These are phyloP conservation scores for Verticillium zaregamsianum DNA, from an alignment of 2,329 filamentous ascomycete species.

Conservation along the genomic window DNA sequence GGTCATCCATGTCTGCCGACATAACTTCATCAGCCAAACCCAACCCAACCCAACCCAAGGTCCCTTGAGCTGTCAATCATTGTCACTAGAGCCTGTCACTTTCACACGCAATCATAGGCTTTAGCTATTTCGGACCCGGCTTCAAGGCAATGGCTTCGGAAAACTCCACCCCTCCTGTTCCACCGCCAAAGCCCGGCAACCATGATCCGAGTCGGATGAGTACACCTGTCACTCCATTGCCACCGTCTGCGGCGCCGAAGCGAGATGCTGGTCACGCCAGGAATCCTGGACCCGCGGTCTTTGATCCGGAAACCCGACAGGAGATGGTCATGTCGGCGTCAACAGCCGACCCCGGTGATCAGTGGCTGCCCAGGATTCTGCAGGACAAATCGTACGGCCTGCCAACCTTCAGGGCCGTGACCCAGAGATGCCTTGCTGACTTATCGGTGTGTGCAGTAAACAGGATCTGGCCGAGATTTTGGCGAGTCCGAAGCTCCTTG, in stretches of 20 bases:
- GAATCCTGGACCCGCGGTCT: neutral
- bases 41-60: too few relatives aligned
- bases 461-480: conserved; percentile 72
- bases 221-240: conserved; percentile 47
- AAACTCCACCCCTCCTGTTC: conserved; percentile 52
- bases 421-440: neutral
- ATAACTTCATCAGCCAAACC: too few relatives aligned
- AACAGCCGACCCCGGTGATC: conserved; percentile 57
- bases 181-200: conserved; percentile 67
- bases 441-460: conserved; percentile 48
- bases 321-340: conserved; percentile 19
- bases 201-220: conserved; percentile 64
- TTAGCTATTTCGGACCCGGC: neutral
- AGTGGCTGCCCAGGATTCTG: conserved; percentile 74
- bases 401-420: neutral
- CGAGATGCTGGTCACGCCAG: conserved; percentile 16
- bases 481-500: conserved; percentile 60
- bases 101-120: too few relatives aligned
- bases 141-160: conserved; percentile 1
- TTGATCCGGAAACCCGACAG: neutral
- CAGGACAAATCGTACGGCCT: conserved; percentile 72
- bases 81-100: too few relatives aligned
- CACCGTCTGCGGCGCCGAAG: conserved; percentile 39
- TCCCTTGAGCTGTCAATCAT: too few relatives aligned
- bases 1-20: too few relatives aligned